Conservation (phyloP, 306 rosid species). For the Vigna unguiculata region DNA sequence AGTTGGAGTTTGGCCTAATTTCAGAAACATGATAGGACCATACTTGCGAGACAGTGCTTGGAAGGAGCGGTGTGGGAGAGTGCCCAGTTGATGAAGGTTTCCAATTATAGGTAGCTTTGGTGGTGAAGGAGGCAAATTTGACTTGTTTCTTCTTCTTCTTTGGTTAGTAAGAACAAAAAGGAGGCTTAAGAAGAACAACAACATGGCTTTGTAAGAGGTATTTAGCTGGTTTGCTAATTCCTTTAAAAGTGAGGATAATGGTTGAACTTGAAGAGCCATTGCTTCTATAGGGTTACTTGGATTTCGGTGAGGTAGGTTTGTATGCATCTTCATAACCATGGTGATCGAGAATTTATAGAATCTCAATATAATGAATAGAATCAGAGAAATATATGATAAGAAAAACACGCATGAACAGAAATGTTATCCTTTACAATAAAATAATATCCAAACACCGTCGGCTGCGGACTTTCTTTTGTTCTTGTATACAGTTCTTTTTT, state of each 20-base stretch:
- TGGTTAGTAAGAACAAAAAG: neutral
- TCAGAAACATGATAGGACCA: neutral
- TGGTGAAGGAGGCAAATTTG: neutral
- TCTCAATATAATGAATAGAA: neutral
- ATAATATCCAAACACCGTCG: too few relatives aligned
- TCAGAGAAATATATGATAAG: neutral
- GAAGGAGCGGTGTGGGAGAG: constrained; percentile 7
- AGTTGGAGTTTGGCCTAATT: constrained; percentile 1
- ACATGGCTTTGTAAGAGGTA: neutral
- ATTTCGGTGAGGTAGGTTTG: neutral
- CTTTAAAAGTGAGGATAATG: neutral
- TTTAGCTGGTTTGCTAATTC: neutral
- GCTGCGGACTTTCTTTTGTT: too few relatives aligned
- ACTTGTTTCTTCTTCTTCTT: neutral
- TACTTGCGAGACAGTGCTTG: neutral
- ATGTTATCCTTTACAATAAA: neutral
- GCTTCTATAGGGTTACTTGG: too few relatives aligned
- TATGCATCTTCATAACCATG: neutral
- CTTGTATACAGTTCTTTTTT: too few relatives aligned
- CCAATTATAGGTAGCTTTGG: constrained; percentile 11
- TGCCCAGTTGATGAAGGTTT: constrained; percentile 1
- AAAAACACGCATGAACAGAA: too few relatives aligned
- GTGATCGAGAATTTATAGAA: neutral
- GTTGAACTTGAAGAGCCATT: neutral
- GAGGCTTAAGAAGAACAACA: neutral